Evolutionary conservation across 2,329 filamentous ascomycete species (phyloP), one percentile per base, ranked within the genome.

Genomic region (Lachnellula cervina): DNA sequence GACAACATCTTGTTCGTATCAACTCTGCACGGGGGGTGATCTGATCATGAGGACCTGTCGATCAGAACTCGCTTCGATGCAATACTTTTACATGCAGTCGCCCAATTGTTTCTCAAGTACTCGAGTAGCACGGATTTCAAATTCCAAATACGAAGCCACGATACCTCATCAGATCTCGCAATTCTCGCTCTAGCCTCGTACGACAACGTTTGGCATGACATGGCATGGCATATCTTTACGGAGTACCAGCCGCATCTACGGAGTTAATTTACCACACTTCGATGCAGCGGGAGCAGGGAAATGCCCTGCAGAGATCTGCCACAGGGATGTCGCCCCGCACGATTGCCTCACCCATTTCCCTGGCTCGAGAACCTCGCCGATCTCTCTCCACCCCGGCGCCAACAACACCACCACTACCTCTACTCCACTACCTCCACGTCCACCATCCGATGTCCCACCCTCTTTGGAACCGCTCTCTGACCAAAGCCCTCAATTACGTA

Each of bases 1-100:
- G 94, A 99, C 75, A 93, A 89, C 69, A 89, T 99, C 64, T 78
- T 97, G 62, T 99, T 99, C 74, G 92, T 99, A 59, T 97, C 92
- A 59, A 99, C 94, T 17, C 78, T 99, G 59, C 94, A 99, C 72
- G 94, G 94, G 56, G 94, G 94, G 58, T 97, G 81, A 68, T 51
- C 37, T 42, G 48, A 38, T 17, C 32, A 25, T 11, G 40, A 25
- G 11, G 35, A 50, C 34, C 19, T 17, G 32, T 48, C 51, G 17
- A 40, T 16, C 32, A 23, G 28, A 52, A 45, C 14, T 49, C 43
- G 32, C 23, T 48, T 14, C 23, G 9, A 32, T 11, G 28, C 28
- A 32, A 23, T 46, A 16, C 44, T 17, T 17, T 34, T 13, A 48
- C 17, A 47, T 34, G 13, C 32, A 28, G n/a, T 45, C 42, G 5